Evolutionary conservation across 2,329 filamentous ascomycete genomes (phyloP).

Genomic region (Epichloe sylvatica): DNA sequence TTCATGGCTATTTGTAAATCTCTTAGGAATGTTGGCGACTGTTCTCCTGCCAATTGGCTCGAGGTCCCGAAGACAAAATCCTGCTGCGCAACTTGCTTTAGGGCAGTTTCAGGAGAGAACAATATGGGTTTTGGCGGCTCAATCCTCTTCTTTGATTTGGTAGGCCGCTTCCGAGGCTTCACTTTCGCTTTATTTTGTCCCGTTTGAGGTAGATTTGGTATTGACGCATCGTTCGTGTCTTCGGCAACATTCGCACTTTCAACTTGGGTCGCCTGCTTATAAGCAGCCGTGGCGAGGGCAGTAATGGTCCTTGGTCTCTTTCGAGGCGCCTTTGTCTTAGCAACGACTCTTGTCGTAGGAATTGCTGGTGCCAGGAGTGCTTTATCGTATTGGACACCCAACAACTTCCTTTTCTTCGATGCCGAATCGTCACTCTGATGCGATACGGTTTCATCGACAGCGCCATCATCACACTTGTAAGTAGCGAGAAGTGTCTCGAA

Average conservation of each 20-base stretch:
- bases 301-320: slow-evolving; percentile 70
- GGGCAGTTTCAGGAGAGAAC: slow-evolving; percentile 54
- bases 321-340: slow-evolving; percentile 40
- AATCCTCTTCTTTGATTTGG: slow-evolving; percentile 27
- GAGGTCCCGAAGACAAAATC: slow-evolving; percentile 77
- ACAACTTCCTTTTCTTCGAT: not conserved
- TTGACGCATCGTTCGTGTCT: not conserved
- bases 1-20: slow-evolving; percentile 49
- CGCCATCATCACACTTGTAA: slow-evolving; percentile 24
- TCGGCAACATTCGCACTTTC: slow-evolving; percentile 11
- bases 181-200: slow-evolving; percentile 18
- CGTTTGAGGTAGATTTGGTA: slow-evolving; percentile 7
- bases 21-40: slow-evolving; percentile 51
- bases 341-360: slow-evolving; percentile 16
- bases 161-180: slow-evolving; percentile 19
- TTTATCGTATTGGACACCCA: slow-evolving; percentile 2
- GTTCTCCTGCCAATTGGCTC: slow-evolving; percentile 63
- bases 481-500: slow-evolving; percentile 31
- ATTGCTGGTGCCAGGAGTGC: not conserved
- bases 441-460: not conserved
- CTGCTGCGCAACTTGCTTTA: slow-evolving; percentile 51
- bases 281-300: slow-evolving; percentile 59
- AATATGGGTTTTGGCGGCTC: slow-evolving; percentile 35
- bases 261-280: slow-evolving; percentile 25
- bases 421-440: not conserved